Conservation (phyloP, 805 yeast species). For the Yarrowia sp. region DNA sequence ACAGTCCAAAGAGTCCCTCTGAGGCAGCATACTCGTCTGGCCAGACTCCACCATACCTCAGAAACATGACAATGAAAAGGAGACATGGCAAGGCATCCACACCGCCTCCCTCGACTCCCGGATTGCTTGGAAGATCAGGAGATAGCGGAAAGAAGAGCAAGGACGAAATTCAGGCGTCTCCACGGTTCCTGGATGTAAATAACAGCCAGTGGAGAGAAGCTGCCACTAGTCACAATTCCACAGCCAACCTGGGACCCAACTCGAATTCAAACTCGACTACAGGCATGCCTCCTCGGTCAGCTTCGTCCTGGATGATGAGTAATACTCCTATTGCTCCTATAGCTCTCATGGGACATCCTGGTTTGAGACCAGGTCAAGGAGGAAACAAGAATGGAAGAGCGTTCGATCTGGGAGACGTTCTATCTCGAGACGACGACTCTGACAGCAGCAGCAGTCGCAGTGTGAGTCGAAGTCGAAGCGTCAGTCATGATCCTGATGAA, state of each 20-base stretch:
- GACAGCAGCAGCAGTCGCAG: slow-evolving; percentile 25
- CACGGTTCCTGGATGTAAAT: slow-evolving; percentile 36
- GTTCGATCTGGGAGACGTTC: slow-evolving; percentile 18
- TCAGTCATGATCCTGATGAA: neutral
- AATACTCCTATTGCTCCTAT: slow-evolving; percentile 10
- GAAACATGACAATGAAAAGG: slow-evolving; percentile 36
- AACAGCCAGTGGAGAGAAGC: slow-evolving; percentile 31
- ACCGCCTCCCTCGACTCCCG: slow-evolving; percentile 12
- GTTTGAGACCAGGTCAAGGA: neutral
- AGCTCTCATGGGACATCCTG: slow-evolving; percentile 11
- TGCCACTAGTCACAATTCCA: neutral
- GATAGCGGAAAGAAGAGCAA: slow-evolving; percentile 1
- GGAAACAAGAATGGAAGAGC: neutral
- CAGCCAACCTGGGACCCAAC: slow-evolving; percentile 1
- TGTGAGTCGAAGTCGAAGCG: slow-evolving; percentile 11
- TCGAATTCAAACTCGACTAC: slow-evolving; percentile 11
- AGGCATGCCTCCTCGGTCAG: neutral
- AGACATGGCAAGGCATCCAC: neutral
- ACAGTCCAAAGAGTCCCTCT: slow-evolving; percentile 33
- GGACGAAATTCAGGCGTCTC: slow-evolving; percentile 30
- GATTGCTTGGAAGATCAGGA: neutral
- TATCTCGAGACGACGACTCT: slow-evolving; percentile 9
- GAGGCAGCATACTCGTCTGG: slow-evolving; percentile 21
- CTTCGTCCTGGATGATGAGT: slow-evolving; percentile 36
- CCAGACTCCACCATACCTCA: slow-evolving; percentile 24